These are phyloP conservation scores for Aphanomyces astaci DNA, from an alignment of 352 stramenopile species.

Conservation along the genomic window DNA sequence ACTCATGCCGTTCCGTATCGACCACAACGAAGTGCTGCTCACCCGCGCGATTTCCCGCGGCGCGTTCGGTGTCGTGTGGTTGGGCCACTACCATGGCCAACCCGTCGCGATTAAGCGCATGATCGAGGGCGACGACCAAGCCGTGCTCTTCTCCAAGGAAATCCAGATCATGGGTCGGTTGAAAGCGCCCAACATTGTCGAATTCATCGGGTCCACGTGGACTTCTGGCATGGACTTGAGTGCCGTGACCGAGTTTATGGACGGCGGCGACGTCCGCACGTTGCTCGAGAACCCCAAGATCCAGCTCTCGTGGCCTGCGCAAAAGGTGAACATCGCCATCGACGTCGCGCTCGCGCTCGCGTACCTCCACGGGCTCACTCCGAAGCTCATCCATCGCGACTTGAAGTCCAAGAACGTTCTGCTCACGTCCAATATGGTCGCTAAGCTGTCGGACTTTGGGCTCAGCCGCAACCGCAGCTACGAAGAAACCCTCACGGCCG, in stretches of 20 bases:
- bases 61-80: slow-evolving; percentile 75
- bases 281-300: slow-evolving; percentile 76
- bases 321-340: slow-evolving; percentile 81
- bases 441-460: slow-evolving; percentile 81
- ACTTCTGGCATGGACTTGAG: slow-evolving; percentile 65
- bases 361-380: slow-evolving; percentile 78
- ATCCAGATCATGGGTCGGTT: slow-evolving; percentile 79
- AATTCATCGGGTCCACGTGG: slow-evolving; percentile 82
- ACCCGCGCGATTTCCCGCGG: slow-evolving; percentile 77
- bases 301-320: slow-evolving; percentile 65
- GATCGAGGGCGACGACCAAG: slow-evolving; percentile 71
- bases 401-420: slow-evolving; percentile 80
- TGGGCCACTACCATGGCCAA: slow-evolving; percentile 81
- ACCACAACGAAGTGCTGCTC: slow-evolving; percentile 73
- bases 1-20: slow-evolving; percentile 61
- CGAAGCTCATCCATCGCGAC: slow-evolving; percentile 79
- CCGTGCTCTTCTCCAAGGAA: slow-evolving; percentile 58
- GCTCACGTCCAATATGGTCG: slow-evolving; percentile 65
- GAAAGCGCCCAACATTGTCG: slow-evolving; percentile 73
- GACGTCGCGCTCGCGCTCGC: slow-evolving; percentile 69
- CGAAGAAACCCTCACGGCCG: slow-evolving; percentile 74
- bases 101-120: slow-evolving; percentile 82
- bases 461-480: slow-evolving; percentile 77
- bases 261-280: slow-evolving; percentile 73
- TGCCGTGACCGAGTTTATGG: slow-evolving; percentile 81